phyloP scores from a whole-genome alignment of 2,329 filamentous ascomycete genomes.

The Cryphonectria naterciae region DNA sequence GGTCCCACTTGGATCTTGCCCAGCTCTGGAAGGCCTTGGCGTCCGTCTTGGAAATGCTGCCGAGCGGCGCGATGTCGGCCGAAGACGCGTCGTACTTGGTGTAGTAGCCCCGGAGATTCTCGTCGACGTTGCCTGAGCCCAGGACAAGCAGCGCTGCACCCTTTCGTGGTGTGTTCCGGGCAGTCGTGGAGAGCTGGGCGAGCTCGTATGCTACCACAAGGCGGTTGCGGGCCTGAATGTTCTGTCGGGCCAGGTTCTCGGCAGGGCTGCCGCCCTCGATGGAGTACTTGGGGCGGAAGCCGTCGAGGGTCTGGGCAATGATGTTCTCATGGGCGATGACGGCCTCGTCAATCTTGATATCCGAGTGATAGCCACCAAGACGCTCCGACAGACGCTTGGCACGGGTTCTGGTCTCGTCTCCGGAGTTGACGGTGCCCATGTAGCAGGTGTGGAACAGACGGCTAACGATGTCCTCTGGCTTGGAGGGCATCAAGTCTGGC shows the following conservation, averaged over 20 bases:
- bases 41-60: conserved; percentile 62
- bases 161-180: conserved; percentile 53
- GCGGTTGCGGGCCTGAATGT: conserved; percentile 67
- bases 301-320: conserved; percentile 34
- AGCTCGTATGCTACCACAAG: conserved; percentile 69
- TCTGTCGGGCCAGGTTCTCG: conserved; percentile 68
- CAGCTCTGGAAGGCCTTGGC: conserved; percentile 67
- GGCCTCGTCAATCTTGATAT: conserved; percentile 72
- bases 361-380: conserved; percentile 72
- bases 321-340: conserved; percentile 56
- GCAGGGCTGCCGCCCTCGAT: conserved; percentile 60
- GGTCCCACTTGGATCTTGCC: conserved; percentile 56
- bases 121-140: conserved; percentile 66
- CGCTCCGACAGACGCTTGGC: conserved; percentile 60
- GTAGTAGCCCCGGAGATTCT: conserved; percentile 55
- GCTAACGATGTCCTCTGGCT: conserved; percentile 29
- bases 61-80: conserved; percentile 61
- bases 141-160: conserved; percentile 66
- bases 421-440: conserved; percentile 65
- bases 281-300: conserved; percentile 46
- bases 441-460: conserved; percentile 50
- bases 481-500: conserved; percentile 24
- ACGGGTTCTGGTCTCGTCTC: conserved; percentile 60
- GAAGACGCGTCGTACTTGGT: conserved; percentile 67
- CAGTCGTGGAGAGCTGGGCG: conserved; percentile 63